Percentiles rank a stretch among this genome's conserved stretches.
Evolutionary conservation across 2,329 filamentous ascomycete genomes (phyloP).

Genomic region (Aspergillus pseudoglaucus): DNA sequence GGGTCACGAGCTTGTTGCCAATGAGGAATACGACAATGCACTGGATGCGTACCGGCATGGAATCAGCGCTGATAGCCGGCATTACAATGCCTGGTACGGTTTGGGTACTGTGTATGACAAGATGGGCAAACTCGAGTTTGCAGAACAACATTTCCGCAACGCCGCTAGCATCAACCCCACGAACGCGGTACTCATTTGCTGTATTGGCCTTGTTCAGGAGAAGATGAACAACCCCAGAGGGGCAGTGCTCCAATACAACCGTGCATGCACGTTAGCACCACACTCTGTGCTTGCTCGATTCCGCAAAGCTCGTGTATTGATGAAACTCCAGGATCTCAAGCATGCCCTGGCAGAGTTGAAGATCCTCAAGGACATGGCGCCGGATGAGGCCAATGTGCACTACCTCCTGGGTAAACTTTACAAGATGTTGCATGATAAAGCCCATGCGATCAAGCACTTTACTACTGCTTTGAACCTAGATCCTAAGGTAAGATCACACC

Average conservation of each 20-base stretch:
- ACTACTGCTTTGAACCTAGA: constrained; percentile 93
- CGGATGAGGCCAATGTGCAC: constrained; percentile 92
- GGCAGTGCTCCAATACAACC: constrained; percentile 74
- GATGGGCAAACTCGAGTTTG: constrained; percentile 82
- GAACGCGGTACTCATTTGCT: constrained; percentile 86
- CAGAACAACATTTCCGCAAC: constrained; percentile 82
- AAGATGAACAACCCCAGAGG: constrained; percentile 75
- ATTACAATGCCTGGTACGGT: constrained; percentile 99
- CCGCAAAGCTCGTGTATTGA: constrained; percentile 82
- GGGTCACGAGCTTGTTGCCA: constrained; percentile 89
- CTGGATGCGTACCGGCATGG: constrained; percentile 79
- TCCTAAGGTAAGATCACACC: constrained; percentile 66
- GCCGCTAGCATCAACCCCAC: constrained; percentile 87
- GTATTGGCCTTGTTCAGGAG: constrained; percentile 83
- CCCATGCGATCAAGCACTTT: constrained; percentile 82
- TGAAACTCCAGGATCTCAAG: constrained; percentile 64
- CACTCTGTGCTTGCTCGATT: constrained; percentile 77
- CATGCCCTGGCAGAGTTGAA: constrained; percentile 75
- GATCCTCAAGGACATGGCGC: constrained; percentile 82
- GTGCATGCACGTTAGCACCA: constrained; percentile 76
- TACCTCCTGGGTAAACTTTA: constrained; percentile 72
- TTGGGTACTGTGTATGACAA: constrained; percentile 76
- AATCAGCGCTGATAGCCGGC: constrained; percentile 76
- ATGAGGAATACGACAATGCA: constrained; percentile 96
- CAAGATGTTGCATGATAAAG: constrained; percentile 54